phyloP scores from a whole-genome alignment of 2,329 filamentous ascomycete species.

The Dactylellina parvicollis region DNA sequence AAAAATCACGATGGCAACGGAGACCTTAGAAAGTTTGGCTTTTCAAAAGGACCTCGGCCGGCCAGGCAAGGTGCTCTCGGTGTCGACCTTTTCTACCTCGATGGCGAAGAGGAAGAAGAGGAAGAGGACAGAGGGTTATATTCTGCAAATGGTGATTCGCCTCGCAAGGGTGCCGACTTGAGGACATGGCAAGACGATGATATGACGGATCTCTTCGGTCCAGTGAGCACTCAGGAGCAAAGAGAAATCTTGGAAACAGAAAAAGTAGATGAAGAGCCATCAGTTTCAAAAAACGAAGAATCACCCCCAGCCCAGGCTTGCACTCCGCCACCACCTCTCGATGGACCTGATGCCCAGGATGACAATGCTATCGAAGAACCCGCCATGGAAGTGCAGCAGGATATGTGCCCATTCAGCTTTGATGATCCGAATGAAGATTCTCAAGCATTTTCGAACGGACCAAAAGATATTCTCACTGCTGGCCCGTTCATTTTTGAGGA shows the following conservation, averaged over 20 bases:
- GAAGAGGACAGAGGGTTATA: background rate
- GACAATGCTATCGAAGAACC: background rate
- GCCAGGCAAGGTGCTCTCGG: constrained; percentile 28
- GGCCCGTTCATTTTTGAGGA: constrained; percentile 20
- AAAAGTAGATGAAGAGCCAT: constrained; percentile 14
- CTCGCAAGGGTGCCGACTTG: background rate
- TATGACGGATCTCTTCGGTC: constrained; percentile 48
- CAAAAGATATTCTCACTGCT: background rate
- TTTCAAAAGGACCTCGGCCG: constrained; percentile 39
- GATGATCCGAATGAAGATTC: constrained; percentile 38
- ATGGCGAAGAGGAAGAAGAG: constrained; percentile 24
- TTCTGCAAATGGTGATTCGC: background rate
- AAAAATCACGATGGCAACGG: constrained; percentile 41
- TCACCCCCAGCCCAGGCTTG: constrained; percentile 14
- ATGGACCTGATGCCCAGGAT: background rate
- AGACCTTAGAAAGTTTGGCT: constrained; percentile 48
- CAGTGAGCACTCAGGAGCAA: constrained; percentile 44
- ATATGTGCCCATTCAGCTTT: constrained; percentile 44
- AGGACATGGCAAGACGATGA: constrained; percentile 12
- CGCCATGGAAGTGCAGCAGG: background rate
- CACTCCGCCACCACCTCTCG: constrained; percentile 34
- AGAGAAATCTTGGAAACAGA: constrained; percentile 38
- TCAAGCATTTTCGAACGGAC: background rate
- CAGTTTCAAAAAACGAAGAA: background rate
- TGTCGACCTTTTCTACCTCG: constrained; percentile 42